phyloP scores from a whole-genome alignment of 1,284 basidiomycete species.

The Volvariella volvacea region DNA sequence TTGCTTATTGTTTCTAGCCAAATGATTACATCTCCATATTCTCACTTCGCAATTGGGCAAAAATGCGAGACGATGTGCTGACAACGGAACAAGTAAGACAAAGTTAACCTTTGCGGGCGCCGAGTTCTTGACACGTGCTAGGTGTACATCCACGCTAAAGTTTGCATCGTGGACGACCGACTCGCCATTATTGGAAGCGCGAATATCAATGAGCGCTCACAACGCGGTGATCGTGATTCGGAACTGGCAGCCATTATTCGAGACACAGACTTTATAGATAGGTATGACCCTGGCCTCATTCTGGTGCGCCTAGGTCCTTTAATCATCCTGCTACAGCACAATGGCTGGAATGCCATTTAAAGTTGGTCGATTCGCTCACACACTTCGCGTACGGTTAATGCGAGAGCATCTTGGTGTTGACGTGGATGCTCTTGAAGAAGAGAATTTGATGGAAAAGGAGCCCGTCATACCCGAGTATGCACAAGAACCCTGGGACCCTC shows the following conservation, averaged over 20 bases:
- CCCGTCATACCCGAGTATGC: conserved; percentile 48
- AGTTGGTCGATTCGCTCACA: conserved; percentile 96
- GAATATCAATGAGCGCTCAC: conserved; percentile 97
- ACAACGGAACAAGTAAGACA: conserved; percentile 80
- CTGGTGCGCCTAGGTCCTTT: not conserved
- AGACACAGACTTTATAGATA: conserved; percentile 95
- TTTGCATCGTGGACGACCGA: conserved; percentile 94
- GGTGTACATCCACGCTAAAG: conserved; percentile 89
- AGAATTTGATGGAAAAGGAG: conserved; percentile 57
- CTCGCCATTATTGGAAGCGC: conserved; percentile 98
- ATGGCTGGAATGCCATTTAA: conserved; percentile 96
- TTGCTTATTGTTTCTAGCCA: conserved; percentile 45
- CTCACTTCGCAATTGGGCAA: conserved; percentile 90
- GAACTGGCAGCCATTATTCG: conserved; percentile 90
- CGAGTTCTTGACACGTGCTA: conserved; percentile 18
- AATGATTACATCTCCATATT: conserved; percentile 93
- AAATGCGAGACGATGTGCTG: conserved; percentile 78
- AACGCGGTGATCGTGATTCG: conserved; percentile 94
- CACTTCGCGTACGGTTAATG: conserved; percentile 91
- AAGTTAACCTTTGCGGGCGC: conserved; percentile 1
- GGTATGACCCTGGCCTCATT: conserved; percentile 39
- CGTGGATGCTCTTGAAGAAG: conserved; percentile 84
- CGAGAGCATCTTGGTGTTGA: conserved; percentile 94
- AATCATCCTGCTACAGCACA: conserved; percentile 38
- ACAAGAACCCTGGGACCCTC: conserved; percentile 71